Percentiles rank a stretch among this genome's conserved stretches.
Evolutionary conservation across 768 basidiomycete genomes (phyloP).

Genomic region (Multifurca ochricompacta): DNA sequence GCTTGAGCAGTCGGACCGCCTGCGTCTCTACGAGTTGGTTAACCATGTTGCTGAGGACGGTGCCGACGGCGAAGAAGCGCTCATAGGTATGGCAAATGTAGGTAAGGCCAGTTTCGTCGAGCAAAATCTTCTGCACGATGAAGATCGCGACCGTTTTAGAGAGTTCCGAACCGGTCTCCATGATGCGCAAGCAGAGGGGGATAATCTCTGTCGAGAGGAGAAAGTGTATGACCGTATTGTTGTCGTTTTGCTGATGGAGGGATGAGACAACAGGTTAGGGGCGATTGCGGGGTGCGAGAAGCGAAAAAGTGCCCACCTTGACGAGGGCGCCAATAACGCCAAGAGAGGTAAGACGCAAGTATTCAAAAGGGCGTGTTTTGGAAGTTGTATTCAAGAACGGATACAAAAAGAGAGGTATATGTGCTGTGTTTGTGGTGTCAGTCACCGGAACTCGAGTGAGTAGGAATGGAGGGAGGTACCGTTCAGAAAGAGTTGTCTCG

Average conservation of each 20-base stretch:
- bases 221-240: slow-evolving; percentile 98
- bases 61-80: slow-evolving; percentile 97
- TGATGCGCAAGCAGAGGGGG: slow-evolving; percentile 96
- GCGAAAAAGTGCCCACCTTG: slow-evolving; percentile 47
- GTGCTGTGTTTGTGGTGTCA: slow-evolving; percentile 44
- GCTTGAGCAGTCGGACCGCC: slow-evolving; percentile 91
- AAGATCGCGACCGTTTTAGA: slow-evolving; percentile 99
- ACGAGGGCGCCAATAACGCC: slow-evolving; percentile 98
- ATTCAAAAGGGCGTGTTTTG: slow-evolving; percentile 99
- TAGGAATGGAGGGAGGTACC: slow-evolving; percentile 43
- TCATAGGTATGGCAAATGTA: slow-evolving; percentile 99
- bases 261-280: slow-evolving; percentile 2
- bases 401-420: slow-evolving; percentile 92
- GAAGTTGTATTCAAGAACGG: slow-evolving; percentile 98
- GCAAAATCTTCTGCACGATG: slow-evolving; percentile 95
- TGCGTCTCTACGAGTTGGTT: slow-evolving; percentile 96
- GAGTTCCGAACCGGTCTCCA: slow-evolving; percentile 98
- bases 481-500: slow-evolving; percentile 88
- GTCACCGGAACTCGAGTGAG: background rate
- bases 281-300: background rate
- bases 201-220: slow-evolving; percentile 98
- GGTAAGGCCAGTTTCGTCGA: slow-evolving; percentile 95
- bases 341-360: slow-evolving; percentile 96
- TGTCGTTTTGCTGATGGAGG: slow-evolving; percentile 85
- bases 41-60: slow-evolving; percentile 98